Conservation (phyloP, 2,329 filamentous ascomycete species). For the Chrysosporium keratinophilum region DNA sequence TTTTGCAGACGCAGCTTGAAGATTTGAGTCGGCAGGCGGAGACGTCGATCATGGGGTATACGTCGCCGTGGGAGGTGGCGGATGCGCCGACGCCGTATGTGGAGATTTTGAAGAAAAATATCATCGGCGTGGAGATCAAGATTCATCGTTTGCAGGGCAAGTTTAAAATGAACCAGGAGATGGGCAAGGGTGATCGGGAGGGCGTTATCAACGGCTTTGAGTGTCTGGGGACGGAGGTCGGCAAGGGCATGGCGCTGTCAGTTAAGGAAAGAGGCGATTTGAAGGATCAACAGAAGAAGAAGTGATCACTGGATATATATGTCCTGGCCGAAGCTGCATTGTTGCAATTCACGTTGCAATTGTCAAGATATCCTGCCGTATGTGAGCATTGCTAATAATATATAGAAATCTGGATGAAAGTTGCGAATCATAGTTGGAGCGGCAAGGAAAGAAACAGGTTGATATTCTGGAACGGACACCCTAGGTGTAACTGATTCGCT, state of each 20-base stretch:
- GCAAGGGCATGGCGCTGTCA: constrained; percentile 24
- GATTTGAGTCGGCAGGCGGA: constrained; percentile 47
- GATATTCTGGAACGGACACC: too few species aligned
- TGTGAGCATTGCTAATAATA: too few species aligned
- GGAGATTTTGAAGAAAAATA: constrained; percentile 47
- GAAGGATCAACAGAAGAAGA: constrained; percentile 15
- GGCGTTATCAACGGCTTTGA: constrained; percentile 51
- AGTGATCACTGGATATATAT: neutral
- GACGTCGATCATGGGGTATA: constrained; percentile 47
- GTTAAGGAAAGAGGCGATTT: constrained; percentile 27
- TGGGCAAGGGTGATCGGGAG: constrained; percentile 41
- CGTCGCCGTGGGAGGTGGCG: constrained; percentile 42
- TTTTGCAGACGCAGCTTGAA: constrained; percentile 43
- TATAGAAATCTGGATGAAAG: too few species aligned
- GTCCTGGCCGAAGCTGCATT: too few species aligned
- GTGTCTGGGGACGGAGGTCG: constrained; percentile 33
- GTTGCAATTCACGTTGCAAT: too few species aligned
- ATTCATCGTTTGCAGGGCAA: constrained; percentile 49
- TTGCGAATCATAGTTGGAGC: too few species aligned
- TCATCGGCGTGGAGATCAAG: constrained; percentile 52
- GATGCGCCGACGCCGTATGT: constrained; percentile 50
- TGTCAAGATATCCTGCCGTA: too few species aligned
- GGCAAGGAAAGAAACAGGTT: too few species aligned
- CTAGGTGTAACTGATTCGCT: too few species aligned
- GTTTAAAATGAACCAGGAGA: constrained; percentile 59